Base-by-base conservation (phyloP, 1,284 basidiomycete species). In the Ganoderma sp. region DNA sequence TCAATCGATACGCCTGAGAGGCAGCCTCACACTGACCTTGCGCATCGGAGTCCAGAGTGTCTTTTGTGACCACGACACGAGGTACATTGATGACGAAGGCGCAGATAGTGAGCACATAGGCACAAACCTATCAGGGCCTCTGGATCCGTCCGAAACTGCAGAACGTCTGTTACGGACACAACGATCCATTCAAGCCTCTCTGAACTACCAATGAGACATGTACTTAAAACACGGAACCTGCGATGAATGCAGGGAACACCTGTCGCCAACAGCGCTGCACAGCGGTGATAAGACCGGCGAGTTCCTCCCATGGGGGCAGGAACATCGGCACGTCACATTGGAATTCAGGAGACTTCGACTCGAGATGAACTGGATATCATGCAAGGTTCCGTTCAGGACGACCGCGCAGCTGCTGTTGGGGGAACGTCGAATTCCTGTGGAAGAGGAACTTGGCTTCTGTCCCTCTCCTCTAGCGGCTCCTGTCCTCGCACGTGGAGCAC, bases 301-400 rank as follows among this genome's bases (percentile, higher is more conserved):
- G 39, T 39, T 17, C 25, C 56, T n/a, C 56, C 39, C n/a, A 14
- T 43, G 37, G 37, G 37, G 58, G 58, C 58, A 60, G 39, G 39
- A 60, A 41, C 58, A 15, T 28, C 58, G 58, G 58, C 58, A 60
- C 39, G 58, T 60, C 58, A 60, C 14, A 60, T 42, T 60, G 39
- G 58, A 15, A 7, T 60, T 19, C 37, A 42, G n/a, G 58, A 37
- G 58, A 60, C 28, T 22, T 59, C 17, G n/a, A 39, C 56, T 37
- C 34, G 19, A 34, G 34, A 37, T 37, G 56, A 34, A 58, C 37
- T 37, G 28, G 34, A 57, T 39, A 37, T 57, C 56, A 57, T 57
- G 37, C 56, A 58, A 58, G 56, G 56, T 58, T 58, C 10, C 15
- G 17, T 34, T 56, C 32, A 56, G 28, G 28, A 56, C 8, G 28